phyloP scores from a whole-genome alignment of 805 yeast genomes.

The Novakomyces olei region DNA sequence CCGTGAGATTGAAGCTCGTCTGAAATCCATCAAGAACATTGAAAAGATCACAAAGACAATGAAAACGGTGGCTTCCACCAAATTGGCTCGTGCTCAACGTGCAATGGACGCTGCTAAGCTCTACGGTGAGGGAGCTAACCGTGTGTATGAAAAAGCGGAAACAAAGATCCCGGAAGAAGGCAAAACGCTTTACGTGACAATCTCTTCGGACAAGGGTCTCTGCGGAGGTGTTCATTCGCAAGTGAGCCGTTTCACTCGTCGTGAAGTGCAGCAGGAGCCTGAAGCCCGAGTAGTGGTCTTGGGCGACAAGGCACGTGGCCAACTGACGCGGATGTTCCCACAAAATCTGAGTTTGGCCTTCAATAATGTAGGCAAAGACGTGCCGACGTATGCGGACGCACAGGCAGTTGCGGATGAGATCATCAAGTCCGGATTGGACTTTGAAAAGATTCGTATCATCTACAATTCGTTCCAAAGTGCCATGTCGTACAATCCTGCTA shows the following conservation, averaged over 20 bases:
- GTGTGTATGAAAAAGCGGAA: constrained; percentile 39
- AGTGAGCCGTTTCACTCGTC: constrained; percentile 35
- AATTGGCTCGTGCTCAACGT: constrained; percentile 84
- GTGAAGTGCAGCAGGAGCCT: constrained; percentile 17
- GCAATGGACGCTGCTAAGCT: constrained; percentile 77
- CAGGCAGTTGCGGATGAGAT: constrained; percentile 75
- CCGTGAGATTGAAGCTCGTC: constrained; percentile 95
- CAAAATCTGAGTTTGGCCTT: constrained; percentile 50
- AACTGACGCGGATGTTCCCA: constrained; percentile 63
- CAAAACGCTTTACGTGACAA: constrained; percentile 62
- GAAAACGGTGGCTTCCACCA: constrained; percentile 97
- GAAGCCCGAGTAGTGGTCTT: constrained; percentile 52
- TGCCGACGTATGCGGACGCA: constrained; percentile 83
- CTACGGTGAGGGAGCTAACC: constrained; percentile 57
- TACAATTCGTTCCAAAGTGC: constrained; percentile 77
- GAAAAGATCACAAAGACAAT: constrained; percentile 98
- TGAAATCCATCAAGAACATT: constrained; percentile 94
- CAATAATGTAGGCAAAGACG: constrained; percentile 88
- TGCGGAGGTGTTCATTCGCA: constrained; percentile 98
- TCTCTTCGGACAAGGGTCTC: constrained; percentile 92
- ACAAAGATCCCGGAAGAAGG: constrained; percentile 14
- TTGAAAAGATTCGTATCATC: constrained; percentile 56
- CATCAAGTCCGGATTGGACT: constrained; percentile 31
- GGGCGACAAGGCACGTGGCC: constrained; percentile 88
- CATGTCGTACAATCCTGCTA: constrained; percentile 72